These are phyloP conservation scores for Plantago ovata DNA, from an alignment of 257 asterid genomes.

Conservation along the genomic window DNA sequence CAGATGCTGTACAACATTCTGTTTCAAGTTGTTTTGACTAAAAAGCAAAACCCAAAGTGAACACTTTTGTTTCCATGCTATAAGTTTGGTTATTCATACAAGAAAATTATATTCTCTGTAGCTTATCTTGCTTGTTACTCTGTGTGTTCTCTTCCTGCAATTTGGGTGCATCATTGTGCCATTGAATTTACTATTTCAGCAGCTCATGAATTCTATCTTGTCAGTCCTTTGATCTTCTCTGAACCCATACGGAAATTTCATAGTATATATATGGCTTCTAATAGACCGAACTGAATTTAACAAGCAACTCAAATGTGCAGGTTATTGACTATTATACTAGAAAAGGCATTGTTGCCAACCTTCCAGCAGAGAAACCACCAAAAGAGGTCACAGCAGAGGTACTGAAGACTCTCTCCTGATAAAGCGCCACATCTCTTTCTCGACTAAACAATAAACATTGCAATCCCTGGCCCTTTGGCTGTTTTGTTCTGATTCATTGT, in stretches of 20 bases:
- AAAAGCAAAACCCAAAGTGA: no score
- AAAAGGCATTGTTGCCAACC: slow-evolving; percentile 58
- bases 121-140: background rate
- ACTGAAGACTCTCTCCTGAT: slow-evolving; percentile 55
- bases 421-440: slow-evolving; percentile 2
- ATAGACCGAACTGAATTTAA: no score
- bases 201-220: background rate
- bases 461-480: slow-evolving; percentile 9
- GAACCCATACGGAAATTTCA: no score
- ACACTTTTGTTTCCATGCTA: no score
- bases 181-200: background rate
- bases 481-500: slow-evolving; percentile 19
- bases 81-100: background rate
- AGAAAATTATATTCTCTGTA: background rate
- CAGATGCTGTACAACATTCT: no score
- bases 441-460: slow-evolving; percentile 16
- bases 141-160: background rate
- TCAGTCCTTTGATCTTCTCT: no score
- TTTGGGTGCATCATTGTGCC: background rate
- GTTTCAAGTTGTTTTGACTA: no score
- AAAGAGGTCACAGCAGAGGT: slow-evolving; percentile 63
- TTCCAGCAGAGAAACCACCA: slow-evolving; percentile 71
- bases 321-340: slow-evolving; percentile 55
- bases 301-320: slow-evolving; percentile 28
- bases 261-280: no score